These are phyloP conservation scores for Starmerella bombi DNA, from an alignment of 805 yeast species.

Conservation along the genomic window DNA sequence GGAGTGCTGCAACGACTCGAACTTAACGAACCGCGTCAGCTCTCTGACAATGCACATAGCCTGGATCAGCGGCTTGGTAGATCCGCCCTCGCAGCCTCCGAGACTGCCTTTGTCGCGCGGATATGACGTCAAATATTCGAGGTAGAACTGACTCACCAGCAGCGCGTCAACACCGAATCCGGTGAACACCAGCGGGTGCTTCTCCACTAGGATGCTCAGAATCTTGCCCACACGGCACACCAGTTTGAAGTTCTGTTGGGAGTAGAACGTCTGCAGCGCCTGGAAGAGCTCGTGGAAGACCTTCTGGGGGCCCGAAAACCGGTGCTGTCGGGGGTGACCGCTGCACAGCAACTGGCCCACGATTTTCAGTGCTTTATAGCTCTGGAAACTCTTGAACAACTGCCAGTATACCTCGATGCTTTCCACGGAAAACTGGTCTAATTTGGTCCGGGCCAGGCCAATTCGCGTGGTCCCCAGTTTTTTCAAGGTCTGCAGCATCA, in stretches of 20 bases:
- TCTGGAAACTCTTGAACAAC: constrained; percentile 2
- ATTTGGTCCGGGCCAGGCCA: constrained; percentile 45
- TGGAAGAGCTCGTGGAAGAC: constrained; percentile 56
- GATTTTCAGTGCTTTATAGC: constrained; percentile 58
- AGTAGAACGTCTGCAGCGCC: constrained; percentile 36
- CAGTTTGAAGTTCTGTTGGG: constrained; percentile 43
- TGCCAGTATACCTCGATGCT: constrained; percentile 8
- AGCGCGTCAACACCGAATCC: constrained; percentile 8
- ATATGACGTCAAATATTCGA: constrained; percentile 44
- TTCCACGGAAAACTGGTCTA: constrained; percentile 23
- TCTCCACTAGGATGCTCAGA: constrained; percentile 44
- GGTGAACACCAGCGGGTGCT: constrained; percentile 57
- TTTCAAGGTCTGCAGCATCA: constrained; percentile 69
- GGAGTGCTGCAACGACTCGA: constrained; percentile 1
- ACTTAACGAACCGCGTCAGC: constrained; percentile 37
- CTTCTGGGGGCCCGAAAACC: constrained; percentile 43
- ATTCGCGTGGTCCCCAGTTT: constrained; percentile 60
- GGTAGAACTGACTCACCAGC: constrained; percentile 46
- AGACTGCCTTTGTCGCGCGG: neutral
- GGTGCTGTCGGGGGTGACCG: constrained; percentile 60
- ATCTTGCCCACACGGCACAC: constrained; percentile 65
- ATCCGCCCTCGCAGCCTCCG: too few species aligned
- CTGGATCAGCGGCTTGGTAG: constrained; percentile 33
- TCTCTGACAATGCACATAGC: constrained; percentile 49
- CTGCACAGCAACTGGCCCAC: constrained; percentile 60